phyloP scores from a whole-genome alignment of 1,139 yeast species.

The Candida tunisiensis region DNA sequence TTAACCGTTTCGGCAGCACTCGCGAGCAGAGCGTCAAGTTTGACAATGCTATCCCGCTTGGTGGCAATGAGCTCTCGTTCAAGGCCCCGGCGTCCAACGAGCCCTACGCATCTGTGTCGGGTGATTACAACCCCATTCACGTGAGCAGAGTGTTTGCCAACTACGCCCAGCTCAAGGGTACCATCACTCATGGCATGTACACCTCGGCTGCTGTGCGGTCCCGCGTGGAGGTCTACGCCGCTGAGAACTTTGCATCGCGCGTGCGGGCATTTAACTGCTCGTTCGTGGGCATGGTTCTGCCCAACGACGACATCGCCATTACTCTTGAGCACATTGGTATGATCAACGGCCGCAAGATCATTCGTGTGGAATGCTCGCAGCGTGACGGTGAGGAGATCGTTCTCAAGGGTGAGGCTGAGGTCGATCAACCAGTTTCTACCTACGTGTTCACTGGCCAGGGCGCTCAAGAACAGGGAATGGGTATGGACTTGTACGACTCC shows the following conservation, averaged over 20 bases:
- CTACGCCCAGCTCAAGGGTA: constrained; percentile 89
- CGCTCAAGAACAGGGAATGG: constrained; percentile 99
- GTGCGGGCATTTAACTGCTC: constrained; percentile 87
- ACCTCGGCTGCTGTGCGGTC: constrained; percentile 92
- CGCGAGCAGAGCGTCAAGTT: constrained; percentile 87
- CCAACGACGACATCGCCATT: constrained; percentile 80
- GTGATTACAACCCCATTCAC: constrained; percentile 97
- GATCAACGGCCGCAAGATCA: constrained; percentile 97
- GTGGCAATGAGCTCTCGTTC: constrained; percentile 54
- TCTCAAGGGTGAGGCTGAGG: constrained; percentile 90
- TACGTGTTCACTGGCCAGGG: constrained; percentile 99
- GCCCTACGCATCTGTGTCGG: constrained; percentile 93
- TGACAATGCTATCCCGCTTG: constrained; percentile 81
- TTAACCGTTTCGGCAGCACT: constrained; percentile 79
- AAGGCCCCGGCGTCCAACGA: constrained; percentile 82
- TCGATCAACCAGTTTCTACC: constrained; percentile 93
- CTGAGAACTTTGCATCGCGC: constrained; percentile 89
- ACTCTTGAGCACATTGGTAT: constrained; percentile 92
- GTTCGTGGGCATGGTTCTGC: constrained; percentile 94
- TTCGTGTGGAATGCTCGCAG: constrained; percentile 80
- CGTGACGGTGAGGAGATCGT: constrained; percentile 55
- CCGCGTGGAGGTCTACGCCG: constrained; percentile 96
- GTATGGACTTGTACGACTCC: constrained; percentile 91
- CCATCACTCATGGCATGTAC: constrained; percentile 98
- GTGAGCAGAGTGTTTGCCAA: constrained; percentile 90